These are phyloP conservation scores for Cordyceps farinosa DNA, from an alignment of 2,329 filamentous ascomycete species.

Conservation along the genomic window DNA sequence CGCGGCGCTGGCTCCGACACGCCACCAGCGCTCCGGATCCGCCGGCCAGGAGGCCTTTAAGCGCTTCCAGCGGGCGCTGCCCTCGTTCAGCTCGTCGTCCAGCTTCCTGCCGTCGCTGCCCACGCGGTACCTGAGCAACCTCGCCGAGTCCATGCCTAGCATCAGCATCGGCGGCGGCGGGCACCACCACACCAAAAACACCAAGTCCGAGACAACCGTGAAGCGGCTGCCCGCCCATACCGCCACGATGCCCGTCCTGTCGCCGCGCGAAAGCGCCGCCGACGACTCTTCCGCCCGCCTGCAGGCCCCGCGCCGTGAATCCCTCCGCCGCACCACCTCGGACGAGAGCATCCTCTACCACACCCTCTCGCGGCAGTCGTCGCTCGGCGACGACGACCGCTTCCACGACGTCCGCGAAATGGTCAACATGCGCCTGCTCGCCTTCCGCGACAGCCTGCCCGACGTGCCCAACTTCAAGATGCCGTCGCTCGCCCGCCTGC, in stretches of 20 bases:
- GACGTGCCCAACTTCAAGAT: constrained; percentile 75
- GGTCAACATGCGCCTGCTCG: constrained; percentile 85
- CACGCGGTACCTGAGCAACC: constrained; percentile 13
- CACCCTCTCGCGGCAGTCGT: constrained; percentile 73
- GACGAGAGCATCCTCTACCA: constrained; percentile 78
- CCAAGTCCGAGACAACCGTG: not conserved
- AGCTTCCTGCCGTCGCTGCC: constrained; percentile 41
- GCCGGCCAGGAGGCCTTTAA: constrained; percentile 55
- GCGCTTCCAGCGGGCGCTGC: constrained; percentile 53
- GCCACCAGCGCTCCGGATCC: constrained; percentile 51
- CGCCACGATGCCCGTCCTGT: not conserved
- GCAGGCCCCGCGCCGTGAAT: constrained; percentile 22
- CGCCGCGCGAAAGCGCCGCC: not conserved
- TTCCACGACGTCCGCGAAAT: constrained; percentile 80
- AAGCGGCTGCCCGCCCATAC: not conserved
- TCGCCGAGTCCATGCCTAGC: constrained; percentile 21
- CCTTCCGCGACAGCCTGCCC: constrained; percentile 81
- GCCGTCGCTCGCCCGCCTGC: constrained; percentile 56
- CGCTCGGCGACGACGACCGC: constrained; percentile 75
- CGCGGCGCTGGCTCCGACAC: constrained; percentile 44
- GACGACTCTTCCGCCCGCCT: not conserved
- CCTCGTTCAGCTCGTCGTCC: constrained; percentile 42
- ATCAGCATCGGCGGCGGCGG: constrained; percentile 20
- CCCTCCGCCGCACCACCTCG: constrained; percentile 34
- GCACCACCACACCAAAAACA: constrained; percentile 18